phyloP scores from a whole-genome alignment of 345 rosid genomes.

The Xanthoceras sorbifolium region DNA sequence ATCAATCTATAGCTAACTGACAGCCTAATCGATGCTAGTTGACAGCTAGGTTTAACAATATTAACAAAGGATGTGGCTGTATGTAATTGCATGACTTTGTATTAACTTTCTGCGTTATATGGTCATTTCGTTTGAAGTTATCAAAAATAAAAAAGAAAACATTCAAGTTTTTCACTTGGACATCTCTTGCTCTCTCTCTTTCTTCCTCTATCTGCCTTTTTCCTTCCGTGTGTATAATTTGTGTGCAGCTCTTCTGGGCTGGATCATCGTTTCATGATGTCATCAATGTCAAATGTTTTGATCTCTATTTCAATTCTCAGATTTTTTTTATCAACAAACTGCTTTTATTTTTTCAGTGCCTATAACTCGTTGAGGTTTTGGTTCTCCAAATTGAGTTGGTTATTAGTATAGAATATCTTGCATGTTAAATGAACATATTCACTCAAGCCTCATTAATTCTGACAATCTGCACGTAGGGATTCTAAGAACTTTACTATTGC shows the following conservation, averaged over 20 bases:
- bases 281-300: not conserved
- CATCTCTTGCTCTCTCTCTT: not conserved
- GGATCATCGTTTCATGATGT: not conserved
- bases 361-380: not conserved
- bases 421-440: not conserved
- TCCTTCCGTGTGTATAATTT: not conserved
- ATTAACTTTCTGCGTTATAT: not conserved
- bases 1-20: too few species aligned
- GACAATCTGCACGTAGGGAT: not conserved
- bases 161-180: not conserved
- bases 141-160: not conserved
- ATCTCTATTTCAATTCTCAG: not conserved
- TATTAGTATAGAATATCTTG: not conserved
- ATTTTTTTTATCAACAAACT: not conserved
- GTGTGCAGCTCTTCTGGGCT: not conserved
- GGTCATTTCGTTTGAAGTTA: not conserved
- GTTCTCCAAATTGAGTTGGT: not conserved
- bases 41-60: too few species aligned
- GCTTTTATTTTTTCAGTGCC: not conserved
- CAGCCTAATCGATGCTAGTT: too few species aligned
- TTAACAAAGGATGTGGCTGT: not conserved
- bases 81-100: not conserved
- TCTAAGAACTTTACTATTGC: not conserved
- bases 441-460: not conserved
- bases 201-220: not conserved